Percentiles rank a stretch among this genome's conserved stretches.
phyloP scores from a whole-genome alignment of 1,284 basidiomycete genomes.

The Apiotrichum domesticum region DNA sequence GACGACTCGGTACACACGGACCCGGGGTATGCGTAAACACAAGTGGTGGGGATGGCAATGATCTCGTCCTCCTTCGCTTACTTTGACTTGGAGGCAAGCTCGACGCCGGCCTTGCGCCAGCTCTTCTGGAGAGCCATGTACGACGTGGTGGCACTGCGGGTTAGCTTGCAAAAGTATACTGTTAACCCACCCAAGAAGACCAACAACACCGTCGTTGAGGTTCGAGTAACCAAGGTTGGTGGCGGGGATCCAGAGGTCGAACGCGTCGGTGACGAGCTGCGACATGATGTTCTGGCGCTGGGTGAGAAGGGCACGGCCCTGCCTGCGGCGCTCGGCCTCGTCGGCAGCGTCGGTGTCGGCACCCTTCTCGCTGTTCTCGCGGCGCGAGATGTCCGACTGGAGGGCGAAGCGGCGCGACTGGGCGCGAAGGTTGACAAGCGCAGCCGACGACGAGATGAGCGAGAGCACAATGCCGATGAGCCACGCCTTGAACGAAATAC shows the following conservation, averaged over 20 bases:
- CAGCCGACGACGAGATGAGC: conserved; percentile 54
- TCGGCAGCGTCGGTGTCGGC: conserved; percentile 27
- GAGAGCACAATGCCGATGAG: conserved; percentile 77
- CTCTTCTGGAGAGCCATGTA: conserved; percentile 49
- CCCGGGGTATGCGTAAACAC: neutral
- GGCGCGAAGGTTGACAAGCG: conserved; percentile 43
- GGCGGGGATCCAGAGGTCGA: conserved; percentile 74
- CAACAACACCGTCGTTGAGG: conserved; percentile 79
- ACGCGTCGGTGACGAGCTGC: conserved; percentile 44
- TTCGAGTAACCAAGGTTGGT: conserved; percentile 70
- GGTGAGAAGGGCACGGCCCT: conserved; percentile 42
- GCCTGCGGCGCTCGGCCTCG: conserved; percentile 38
- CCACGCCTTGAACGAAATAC: conserved; percentile 82
- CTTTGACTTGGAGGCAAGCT: conserved; percentile 2
- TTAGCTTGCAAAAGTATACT: conserved; percentile 30
- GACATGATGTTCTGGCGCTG: conserved; percentile 42
- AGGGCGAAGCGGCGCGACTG: conserved; percentile 42
- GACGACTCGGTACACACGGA: neutral
- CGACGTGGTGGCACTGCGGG: conserved; percentile 46
- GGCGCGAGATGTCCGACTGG: conserved; percentile 27
- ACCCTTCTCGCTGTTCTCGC: conserved; percentile 26
- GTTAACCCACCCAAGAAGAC: conserved; percentile 53
- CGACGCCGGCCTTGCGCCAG: conserved; percentile 42
- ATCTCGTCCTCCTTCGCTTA: neutral
- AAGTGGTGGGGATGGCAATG: neutral